Percentiles rank a stretch among this genome's conserved stretches.
These are phyloP conservation scores for Fusarium sp. DNA, from an alignment of 2,329 filamentous ascomycete species.

Conservation along the genomic window DNA sequence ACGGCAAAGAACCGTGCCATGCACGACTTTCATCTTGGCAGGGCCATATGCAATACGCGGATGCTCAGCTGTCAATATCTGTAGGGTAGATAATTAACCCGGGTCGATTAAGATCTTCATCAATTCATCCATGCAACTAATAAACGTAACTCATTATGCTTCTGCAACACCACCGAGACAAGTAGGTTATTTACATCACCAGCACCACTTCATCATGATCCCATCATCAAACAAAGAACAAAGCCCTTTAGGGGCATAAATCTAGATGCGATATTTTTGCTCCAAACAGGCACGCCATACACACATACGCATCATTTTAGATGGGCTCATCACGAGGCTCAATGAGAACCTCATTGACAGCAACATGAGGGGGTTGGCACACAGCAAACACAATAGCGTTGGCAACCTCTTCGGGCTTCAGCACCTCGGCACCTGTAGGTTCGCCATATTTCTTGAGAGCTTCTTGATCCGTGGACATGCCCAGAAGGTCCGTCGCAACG, in stretches of 20 bases:
- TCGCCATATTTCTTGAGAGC: conserved; percentile 84
- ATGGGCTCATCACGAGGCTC: conserved; percentile 83
- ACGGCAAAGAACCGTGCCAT: conserved; percentile 6
- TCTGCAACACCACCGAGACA: conserved; percentile 5
- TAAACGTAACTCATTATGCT: background rate
- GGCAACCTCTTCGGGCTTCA: conserved; percentile 81
- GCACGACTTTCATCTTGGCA: conserved; percentile 2
- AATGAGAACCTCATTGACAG: conserved; percentile 84
- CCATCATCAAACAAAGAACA: conserved; percentile 27
- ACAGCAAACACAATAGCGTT: conserved; percentile 80
- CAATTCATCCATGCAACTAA: conserved; percentile 6
- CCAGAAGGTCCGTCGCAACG: conserved; percentile 77
- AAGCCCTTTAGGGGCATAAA: conserved; percentile 30
- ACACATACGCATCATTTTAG: conserved; percentile 50
- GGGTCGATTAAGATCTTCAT: conserved; percentile 16
- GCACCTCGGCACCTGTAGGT: conserved; percentile 79
- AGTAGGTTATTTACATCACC: conserved; percentile 25
- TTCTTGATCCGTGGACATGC: conserved; percentile 81
- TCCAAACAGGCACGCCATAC: conserved; percentile 8
- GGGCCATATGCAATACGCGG: background rate
- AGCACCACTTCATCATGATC: conserved; percentile 38
- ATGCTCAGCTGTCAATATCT: background rate
- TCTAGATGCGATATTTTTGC: conserved; percentile 28
- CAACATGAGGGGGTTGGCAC: conserved; percentile 79
- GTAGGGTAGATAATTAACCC: conserved; percentile 5